phyloP scores from a whole-genome alignment of 257 asterid species.

The Gentiana straminea region DNA sequence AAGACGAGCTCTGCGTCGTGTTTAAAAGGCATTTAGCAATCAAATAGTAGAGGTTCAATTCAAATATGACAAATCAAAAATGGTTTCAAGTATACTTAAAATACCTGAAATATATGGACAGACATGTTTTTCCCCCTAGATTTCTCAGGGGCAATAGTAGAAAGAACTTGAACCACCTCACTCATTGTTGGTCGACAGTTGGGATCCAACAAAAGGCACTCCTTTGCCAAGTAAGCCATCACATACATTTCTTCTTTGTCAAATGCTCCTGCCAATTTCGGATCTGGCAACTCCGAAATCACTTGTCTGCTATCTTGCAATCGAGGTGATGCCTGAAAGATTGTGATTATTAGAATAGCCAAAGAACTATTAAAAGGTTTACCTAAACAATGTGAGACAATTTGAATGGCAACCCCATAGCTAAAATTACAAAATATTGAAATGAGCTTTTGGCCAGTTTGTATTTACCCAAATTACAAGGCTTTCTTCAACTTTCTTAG shows the following conservation, averaged over 20 bases:
- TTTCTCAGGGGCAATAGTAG: slow-evolving; percentile 70
- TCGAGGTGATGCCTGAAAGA: slow-evolving; percentile 65
- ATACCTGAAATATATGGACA: slow-evolving; percentile 24
- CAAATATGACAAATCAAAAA: neutral
- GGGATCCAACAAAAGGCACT: slow-evolving; percentile 85
- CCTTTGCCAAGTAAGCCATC: slow-evolving; percentile 90
- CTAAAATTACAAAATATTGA: neutral
- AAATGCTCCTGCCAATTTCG: slow-evolving; percentile 47
- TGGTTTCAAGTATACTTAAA: neutral
- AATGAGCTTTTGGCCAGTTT: neutral
- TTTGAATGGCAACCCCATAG: too few relatives aligned
- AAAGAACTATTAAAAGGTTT: too few relatives aligned
- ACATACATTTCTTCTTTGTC: slow-evolving; percentile 90
- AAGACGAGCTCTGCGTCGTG: slow-evolving; percentile 22
- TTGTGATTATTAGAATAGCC: neutral
- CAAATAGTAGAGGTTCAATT: neutral
- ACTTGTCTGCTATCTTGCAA: slow-evolving; percentile 71
- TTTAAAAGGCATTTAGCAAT: neutral
- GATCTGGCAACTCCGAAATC: slow-evolving; percentile 77
- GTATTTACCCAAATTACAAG: slow-evolving; percentile 89
- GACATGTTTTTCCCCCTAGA: slow-evolving; percentile 56
- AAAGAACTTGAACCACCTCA: slow-evolving; percentile 87
- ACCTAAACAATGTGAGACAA: too few relatives aligned
- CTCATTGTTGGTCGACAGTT: slow-evolving; percentile 91
- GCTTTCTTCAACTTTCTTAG: slow-evolving; percentile 52